Conservation (phyloP, 164 flowering plant species). For the Nymphaea colorata region DNA sequence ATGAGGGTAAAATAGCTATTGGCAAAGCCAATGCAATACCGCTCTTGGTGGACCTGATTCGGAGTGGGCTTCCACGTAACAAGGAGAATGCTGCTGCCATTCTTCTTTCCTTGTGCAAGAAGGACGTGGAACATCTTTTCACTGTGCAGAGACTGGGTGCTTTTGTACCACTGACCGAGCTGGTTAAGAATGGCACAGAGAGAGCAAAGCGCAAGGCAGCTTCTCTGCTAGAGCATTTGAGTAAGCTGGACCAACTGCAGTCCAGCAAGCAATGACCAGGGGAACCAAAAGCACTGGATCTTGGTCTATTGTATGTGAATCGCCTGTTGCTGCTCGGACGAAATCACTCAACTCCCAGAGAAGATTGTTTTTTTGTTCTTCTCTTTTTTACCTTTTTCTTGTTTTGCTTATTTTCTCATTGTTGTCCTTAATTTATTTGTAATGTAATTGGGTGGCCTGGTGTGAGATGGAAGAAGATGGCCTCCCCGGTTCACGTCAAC, state of each 20-base stretch:
- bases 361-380: not conserved
- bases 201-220: constrained; percentile 83
- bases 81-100: constrained; percentile 85
- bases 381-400: not conserved
- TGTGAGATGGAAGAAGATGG: not conserved
- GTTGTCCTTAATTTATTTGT: not conserved
- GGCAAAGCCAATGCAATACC: constrained; percentile 68
- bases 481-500: not conserved
- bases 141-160: constrained; percentile 75
- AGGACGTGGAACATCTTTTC: constrained; percentile 58
- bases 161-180: constrained; percentile 55
- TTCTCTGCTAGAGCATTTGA: constrained; percentile 67
- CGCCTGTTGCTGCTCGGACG: not conserved
- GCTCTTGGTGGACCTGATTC: constrained; percentile 52
- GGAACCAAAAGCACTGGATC: not conserved
- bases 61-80: constrained; percentile 65
- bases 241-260: constrained; percentile 29
- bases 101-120: constrained; percentile 70
- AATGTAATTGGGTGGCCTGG: not conserved
- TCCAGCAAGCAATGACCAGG: not conserved
- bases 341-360: not conserved
- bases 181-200: constrained; percentile 67
- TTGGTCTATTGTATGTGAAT: not conserved
- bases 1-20: constrained; percentile 65
- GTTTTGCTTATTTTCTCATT: not conserved